These are phyloP conservation scores for Piper longum DNA, from an alignment of 164 flowering plant genomes.

Conservation along the genomic window DNA sequence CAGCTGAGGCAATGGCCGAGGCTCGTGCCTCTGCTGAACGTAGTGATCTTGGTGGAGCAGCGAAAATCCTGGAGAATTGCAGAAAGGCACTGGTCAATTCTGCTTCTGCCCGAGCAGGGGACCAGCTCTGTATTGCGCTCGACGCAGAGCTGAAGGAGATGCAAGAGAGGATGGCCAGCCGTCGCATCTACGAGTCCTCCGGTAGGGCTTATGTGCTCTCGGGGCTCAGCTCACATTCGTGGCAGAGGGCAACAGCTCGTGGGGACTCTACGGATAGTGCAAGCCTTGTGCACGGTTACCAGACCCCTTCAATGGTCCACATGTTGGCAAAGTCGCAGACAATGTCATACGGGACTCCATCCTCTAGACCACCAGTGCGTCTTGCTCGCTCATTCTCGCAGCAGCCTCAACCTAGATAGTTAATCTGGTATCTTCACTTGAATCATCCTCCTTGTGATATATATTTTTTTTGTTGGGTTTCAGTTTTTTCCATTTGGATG, in stretches of 20 bases:
- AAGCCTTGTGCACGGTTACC: constrained; percentile 57
- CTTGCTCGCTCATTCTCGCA: constrained; percentile 32
- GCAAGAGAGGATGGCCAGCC: constrained; percentile 83
- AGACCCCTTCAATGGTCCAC: constrained; percentile 81
- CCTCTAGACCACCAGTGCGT: constrained; percentile 20
- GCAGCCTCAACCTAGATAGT: constrained; percentile 41
- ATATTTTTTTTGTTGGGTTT: neutral
- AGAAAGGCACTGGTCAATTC: constrained; percentile 35
- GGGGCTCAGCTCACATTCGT: constrained; percentile 93
- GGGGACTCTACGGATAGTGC: constrained; percentile 64
- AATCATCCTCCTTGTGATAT: constrained; percentile 2
- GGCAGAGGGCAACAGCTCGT: constrained; percentile 93
- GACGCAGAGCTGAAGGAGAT: constrained; percentile 75
- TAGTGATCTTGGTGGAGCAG: constrained; percentile 61
- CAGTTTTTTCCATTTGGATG: constrained; percentile 7
- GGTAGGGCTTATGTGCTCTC: constrained; percentile 91
- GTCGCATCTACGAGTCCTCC: constrained; percentile 56
- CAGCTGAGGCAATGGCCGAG: constrained; percentile 72
- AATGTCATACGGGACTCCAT: constrained; percentile 18
- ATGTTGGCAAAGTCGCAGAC: constrained; percentile 84
- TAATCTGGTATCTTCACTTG: constrained; percentile 5
- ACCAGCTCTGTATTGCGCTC: constrained; percentile 43
- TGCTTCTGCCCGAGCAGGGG: constrained; percentile 45
- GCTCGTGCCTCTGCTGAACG: constrained; percentile 65
- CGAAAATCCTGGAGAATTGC: constrained; percentile 43